These are phyloP conservation scores for Beauveria bassiana DNA, from an alignment of 2,329 filamentous ascomycete genomes.

Conservation along the genomic window DNA sequence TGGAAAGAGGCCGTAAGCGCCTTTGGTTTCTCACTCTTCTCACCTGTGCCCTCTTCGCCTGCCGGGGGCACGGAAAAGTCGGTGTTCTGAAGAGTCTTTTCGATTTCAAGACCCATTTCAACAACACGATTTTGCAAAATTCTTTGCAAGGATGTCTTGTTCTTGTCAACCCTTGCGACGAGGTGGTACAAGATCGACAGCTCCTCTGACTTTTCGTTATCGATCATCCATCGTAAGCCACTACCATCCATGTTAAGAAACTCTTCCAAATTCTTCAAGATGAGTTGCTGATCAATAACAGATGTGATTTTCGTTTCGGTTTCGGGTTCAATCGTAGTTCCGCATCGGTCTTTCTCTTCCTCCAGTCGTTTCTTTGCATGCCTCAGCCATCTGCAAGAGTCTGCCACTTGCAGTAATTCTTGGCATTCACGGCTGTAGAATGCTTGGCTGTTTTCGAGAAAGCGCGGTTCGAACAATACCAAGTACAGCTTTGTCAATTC, in stretches of 20 bases:
- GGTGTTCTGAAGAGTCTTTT: slow-evolving; percentile 54
- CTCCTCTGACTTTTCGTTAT: slow-evolving; percentile 75
- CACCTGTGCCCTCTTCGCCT: slow-evolving; percentile 34
- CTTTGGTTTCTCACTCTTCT: slow-evolving; percentile 26
- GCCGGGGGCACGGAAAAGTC: slow-evolving; percentile 39
- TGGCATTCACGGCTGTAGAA: slow-evolving; percentile 77
- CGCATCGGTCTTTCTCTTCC: slow-evolving; percentile 77
- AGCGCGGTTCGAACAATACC: slow-evolving; percentile 72
- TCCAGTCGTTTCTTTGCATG: slow-evolving; percentile 65
- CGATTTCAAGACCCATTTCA: slow-evolving; percentile 75
- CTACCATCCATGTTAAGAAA: slow-evolving; percentile 79
- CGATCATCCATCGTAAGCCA: slow-evolving; percentile 82
- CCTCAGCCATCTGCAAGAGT: slow-evolving; percentile 75
- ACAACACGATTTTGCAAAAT: slow-evolving; percentile 69
- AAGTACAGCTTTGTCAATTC: slow-evolving; percentile 78
- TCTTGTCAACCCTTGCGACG: slow-evolving; percentile 66
- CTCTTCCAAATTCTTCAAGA: slow-evolving; percentile 67
- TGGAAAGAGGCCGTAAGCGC: slow-evolving; percentile 51
- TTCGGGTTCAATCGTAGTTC: slow-evolving; percentile 67
- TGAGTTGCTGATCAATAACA: slow-evolving; percentile 76
- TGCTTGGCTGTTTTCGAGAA: slow-evolving; percentile 58
- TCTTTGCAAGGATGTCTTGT: slow-evolving; percentile 61
- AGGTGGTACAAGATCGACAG: slow-evolving; percentile 75
- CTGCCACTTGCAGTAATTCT: slow-evolving; percentile 64
- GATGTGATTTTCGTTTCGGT: slow-evolving; percentile 66